phyloP scores from a whole-genome alignment of 495 filamentous ascomycete species.

The Penicillium turbatum region DNA sequence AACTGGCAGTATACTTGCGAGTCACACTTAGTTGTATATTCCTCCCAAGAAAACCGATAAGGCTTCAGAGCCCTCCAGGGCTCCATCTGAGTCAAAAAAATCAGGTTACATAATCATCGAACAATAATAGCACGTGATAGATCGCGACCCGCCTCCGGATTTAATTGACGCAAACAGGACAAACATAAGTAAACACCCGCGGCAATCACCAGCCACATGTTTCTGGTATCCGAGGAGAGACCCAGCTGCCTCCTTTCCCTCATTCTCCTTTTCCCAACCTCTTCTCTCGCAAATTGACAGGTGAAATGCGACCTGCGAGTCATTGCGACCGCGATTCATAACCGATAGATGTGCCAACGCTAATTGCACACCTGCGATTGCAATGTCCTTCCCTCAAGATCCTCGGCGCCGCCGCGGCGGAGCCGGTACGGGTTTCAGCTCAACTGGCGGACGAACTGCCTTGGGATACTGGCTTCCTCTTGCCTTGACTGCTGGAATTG shows the following conservation, averaged over 20 bases:
- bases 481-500: constrained; percentile 76
- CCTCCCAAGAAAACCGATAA: background rate
- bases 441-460: constrained; percentile 58
- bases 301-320: constrained; percentile 37
- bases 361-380: constrained; percentile 27
- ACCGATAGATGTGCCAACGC: constrained; percentile 25
- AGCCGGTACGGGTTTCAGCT: constrained; percentile 51
- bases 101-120: background rate
- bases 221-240: constrained; percentile 36
- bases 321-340: constrained; percentile 29
- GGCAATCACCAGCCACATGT: constrained; percentile 47
- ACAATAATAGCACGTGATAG: background rate
- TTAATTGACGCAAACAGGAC: constrained; percentile 9
- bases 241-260: constrained; percentile 19
- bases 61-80: too few relatives aligned
- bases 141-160: constrained; percentile 6
- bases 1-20: background rate
- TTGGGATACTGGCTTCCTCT: constrained; percentile 84
- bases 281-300: constrained; percentile 15
- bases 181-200: constrained; percentile 20
- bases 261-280: constrained; percentile 24
- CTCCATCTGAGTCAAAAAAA: background rate
- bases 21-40: background rate
- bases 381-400: constrained; percentile 76
- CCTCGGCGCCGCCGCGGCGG: constrained; percentile 52